Conservation (phyloP, 108 stramenopile genomes). For the Nitzschia inconspicua region DNA sequence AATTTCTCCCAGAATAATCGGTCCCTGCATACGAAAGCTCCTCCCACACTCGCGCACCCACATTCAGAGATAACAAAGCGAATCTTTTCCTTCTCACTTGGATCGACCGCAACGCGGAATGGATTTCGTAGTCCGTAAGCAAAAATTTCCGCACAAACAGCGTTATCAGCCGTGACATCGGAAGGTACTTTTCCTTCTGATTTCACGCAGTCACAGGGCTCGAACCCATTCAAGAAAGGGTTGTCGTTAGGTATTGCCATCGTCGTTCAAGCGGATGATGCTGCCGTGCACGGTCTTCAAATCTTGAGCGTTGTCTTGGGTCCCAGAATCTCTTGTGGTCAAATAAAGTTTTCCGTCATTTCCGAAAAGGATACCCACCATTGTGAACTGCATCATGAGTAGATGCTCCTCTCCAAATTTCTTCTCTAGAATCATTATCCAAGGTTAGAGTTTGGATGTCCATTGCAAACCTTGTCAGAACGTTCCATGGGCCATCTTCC, state of each 20-base stretch:
- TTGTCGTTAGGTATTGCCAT: slow-evolving; percentile 28
- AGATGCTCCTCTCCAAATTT: slow-evolving; percentile 5
- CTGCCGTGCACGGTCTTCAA: slow-evolving; percentile 2
- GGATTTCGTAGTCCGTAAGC: slow-evolving; percentile 33
- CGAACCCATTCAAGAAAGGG: slow-evolving; percentile 14
- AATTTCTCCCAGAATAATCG: slow-evolving; percentile 18
- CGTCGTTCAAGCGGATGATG: slow-evolving; percentile 23
- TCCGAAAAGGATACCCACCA: slow-evolving; percentile 29
- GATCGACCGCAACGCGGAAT: slow-evolving; percentile 26
- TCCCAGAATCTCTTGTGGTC: slow-evolving; percentile 18
- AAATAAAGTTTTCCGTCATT: slow-evolving; percentile 34
- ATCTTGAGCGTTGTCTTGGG: slow-evolving; percentile 1
- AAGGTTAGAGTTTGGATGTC: neutral
- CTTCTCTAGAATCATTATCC: neutral
- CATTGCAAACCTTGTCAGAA: slow-evolving; percentile 21
- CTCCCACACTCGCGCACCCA: slow-evolving; percentile 30
- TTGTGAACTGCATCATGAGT: slow-evolving; percentile 17
- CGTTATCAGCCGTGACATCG: neutral
- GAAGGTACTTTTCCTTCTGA: neutral
- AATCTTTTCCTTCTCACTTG: slow-evolving; percentile 13
- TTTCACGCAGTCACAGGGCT: neutral
- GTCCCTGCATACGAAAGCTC: slow-evolving; percentile 16
- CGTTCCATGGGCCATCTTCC: slow-evolving; percentile 22
- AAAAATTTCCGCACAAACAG: slow-evolving; percentile 23
- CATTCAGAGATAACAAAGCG: slow-evolving; percentile 23